Base-by-base conservation (phyloP, 2,329 filamentous ascomycete species). In the Fusarium sambucinum region DNA sequence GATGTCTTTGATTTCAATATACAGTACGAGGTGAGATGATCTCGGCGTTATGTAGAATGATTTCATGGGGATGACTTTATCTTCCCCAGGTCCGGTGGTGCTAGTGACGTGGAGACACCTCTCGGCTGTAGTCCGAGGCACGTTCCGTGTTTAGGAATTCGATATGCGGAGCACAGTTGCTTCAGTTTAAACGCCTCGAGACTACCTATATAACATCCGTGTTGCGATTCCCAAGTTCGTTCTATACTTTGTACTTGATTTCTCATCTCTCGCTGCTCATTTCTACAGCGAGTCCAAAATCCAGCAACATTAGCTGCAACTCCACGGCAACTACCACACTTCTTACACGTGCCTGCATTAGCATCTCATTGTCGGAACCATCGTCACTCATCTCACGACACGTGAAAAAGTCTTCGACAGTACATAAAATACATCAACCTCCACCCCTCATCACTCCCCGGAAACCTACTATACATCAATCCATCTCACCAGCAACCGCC, bases 371-470 rank as follows among this genome's bases (percentile, higher is more conserved):
- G 61, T 56, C 60, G 33, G 56, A 48, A 46, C 57, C 56, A 57
- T 50, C 59, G 54, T 67, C 66, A 62, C 59, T 58, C 63, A 50
- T 59, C 46, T 3, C 50, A 57, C 77, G 75, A 77, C 77, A 78
- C 74, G 77, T 78, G 77, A 78, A 78, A 77, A 72, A 68, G 55
- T 40, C 21, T 21, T 44, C 23, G 53, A 47, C 47, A 59, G 54
- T 41, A 55, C 47, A 42, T 60, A 58, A 68, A 53, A 66, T 29
- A 32, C 19, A 38, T 50, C 14, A 40, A 23, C 37, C 51, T 62
- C 52, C 60, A 55, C 44, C 35, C 52, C 53, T 51, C 50, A 17
- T 56, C 51, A 50, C 32, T 41, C 48, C 52, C 40, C 48, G 55
- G 41, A 42, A 52, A 35, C 33, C 54, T 63, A 35, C 45, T 21